These are phyloP conservation scores for Wickerhamiella azyma DNA, from an alignment of 805 yeast species.

Conservation along the genomic window DNA sequence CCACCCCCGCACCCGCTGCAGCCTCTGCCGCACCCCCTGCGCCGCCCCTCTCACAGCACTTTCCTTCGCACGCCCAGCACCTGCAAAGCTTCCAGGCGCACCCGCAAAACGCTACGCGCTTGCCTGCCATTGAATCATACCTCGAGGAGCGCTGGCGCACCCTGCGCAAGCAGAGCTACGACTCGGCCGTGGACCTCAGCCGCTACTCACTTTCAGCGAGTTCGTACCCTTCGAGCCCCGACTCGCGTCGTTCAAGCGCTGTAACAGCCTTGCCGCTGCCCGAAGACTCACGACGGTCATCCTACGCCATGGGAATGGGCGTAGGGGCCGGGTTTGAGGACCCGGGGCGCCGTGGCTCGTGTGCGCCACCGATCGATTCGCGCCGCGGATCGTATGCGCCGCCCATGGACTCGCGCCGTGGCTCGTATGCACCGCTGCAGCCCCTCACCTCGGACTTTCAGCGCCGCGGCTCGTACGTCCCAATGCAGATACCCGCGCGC, in stretches of 20 bases:
- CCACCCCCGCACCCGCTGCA: neutral
- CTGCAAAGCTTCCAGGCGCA: too few species aligned
- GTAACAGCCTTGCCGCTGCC: neutral
- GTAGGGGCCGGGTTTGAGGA: neutral
- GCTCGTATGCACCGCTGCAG: neutral
- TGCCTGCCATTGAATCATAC: constrained; percentile 3
- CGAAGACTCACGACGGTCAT: neutral
- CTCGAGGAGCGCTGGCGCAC: constrained; percentile 4
- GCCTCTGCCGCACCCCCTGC: too few species aligned
- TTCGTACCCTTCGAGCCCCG: constrained; percentile 6
- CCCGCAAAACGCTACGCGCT: neutral
- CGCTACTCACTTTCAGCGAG: constrained; percentile 5
- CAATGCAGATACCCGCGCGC: neutral
- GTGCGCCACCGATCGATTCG: neutral
- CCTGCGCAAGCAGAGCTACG: constrained; percentile 7
- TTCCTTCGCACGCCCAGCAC: neutral
- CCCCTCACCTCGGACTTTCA: too few species aligned
- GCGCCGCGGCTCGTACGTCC: too few species aligned
- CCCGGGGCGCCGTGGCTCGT: neutral
- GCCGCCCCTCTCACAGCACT: neutral
- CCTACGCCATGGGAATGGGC: neutral
- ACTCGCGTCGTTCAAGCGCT: constrained; percentile 5
- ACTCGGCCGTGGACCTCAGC: constrained; percentile 3
- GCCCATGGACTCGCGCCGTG: neutral
- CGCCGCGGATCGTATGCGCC: neutral